Conservation (phyloP, 176 grass and related monocot genomes). For the Zea mays region Zm-B73-REFERENCE-NAM-5.0 NC_050097.1:238704001-238704500, state of each 20-base stretch:
- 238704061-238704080: too few relatives aligned
- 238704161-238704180: constrained; percentile 50
- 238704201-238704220: constrained; percentile 48
- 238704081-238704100: too few relatives aligned
- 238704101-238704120: not conserved
- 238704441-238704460: constrained; percentile 77
- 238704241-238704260: constrained; percentile 35
- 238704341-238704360: constrained; percentile 52
- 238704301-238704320: constrained; percentile 55
- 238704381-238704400: constrained; percentile 44
- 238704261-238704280: constrained; percentile 56
- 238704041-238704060: too few relatives aligned
- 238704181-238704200: constrained; percentile 51
- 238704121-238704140: constrained; percentile 30
- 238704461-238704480: constrained; percentile 41
- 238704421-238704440: constrained; percentile 57
- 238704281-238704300: constrained; percentile 48
- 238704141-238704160: constrained; percentile 47
- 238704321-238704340: constrained; percentile 56
- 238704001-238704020: too few relatives aligned
- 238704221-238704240: constrained; percentile 28
- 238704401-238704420: constrained; percentile 41
- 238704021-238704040: too few relatives aligned
- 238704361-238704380: constrained; percentile 57
- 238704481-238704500: not conserved